Base-by-base conservation (phyloP, 2,329 filamentous ascomycete species). In the Fusarium armeniacum region DNA sequence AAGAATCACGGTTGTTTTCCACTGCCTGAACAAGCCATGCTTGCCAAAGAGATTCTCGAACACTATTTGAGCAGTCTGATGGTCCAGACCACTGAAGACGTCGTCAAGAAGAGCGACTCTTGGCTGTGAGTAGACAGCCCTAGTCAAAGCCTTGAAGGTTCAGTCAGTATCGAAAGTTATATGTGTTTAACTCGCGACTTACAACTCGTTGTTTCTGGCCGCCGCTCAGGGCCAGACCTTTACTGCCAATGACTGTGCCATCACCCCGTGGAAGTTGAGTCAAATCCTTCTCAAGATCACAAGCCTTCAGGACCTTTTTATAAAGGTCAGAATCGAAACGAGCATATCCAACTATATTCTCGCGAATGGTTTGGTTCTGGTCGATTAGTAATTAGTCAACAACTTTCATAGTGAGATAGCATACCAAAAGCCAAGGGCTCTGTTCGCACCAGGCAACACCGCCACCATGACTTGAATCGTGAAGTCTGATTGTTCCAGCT, bases 201-300 rank as follows among this genome's bases (percentile, higher is more conserved):
- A 76, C 79, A 10, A 84, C 74, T 15, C 82, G 78, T 53, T 83
- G 80, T 63, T 80, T 81, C 65, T 86, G 84, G 0, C 83, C 83
- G 10, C 84, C 84, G 6, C 82, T 84, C 1, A 86, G 75, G 6
- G 78, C 80, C 51, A 83, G 77, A 0, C 84, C 83, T 36, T 82
- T 82, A 51, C 80, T 83, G 3, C 84, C 83, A 40, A 84, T 75
- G 1, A 78, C 71, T 0, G 82, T 84, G 11, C 71, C 63, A 36
- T 84, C 81, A 3, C 78, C 77, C 3, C 75, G 58, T 1, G 78
- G 68, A 15, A 85, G 70, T 33, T 74, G 76, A 6, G 41, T 30
- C 12, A 81, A 63, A 15, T 81, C 79, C 9, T 72, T 73, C 10
- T 78, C 73, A 6, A 83, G 72, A 47, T 80, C 76, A 16, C 77